These are phyloP conservation scores for Trametes coccinea DNA, from an alignment of 768 basidiomycete species.

Conservation along the genomic window DNA sequence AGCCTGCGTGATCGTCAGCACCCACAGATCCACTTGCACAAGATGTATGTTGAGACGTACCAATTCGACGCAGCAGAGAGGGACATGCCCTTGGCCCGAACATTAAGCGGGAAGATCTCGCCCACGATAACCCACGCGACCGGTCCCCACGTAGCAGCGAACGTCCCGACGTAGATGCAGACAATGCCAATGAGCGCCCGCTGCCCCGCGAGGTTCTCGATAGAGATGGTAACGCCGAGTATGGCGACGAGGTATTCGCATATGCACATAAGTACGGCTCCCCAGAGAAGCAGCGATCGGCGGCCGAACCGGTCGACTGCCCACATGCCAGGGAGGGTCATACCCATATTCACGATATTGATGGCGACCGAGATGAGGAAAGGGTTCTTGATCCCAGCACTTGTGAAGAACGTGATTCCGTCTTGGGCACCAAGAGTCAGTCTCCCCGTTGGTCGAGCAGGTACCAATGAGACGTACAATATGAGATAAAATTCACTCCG, in stretches of 20 bases:
- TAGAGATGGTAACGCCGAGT: constrained; percentile 48
- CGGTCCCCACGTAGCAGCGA: constrained; percentile 68
- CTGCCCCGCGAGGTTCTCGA: constrained; percentile 51
- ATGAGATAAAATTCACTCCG: constrained; percentile 71
- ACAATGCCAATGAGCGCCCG: constrained; percentile 58
- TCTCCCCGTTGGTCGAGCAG: neutral
- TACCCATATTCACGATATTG: constrained; percentile 71
- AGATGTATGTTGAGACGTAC: constrained; percentile 22
- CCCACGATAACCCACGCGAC: constrained; percentile 61
- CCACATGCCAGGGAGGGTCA: constrained; percentile 78
- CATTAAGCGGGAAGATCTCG: constrained; percentile 79
- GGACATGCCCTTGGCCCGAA: constrained; percentile 80
- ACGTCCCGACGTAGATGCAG: constrained; percentile 46
- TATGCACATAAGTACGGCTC: constrained; percentile 78
- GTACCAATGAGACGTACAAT: constrained; percentile 28
- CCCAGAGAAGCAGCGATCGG: constrained; percentile 72
- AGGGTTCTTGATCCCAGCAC: constrained; percentile 42
- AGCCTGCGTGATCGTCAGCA: constrained; percentile 3
- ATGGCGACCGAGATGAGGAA: constrained; percentile 64
- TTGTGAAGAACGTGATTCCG: constrained; percentile 11
- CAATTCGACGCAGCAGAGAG: constrained; percentile 71
- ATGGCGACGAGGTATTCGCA: constrained; percentile 83
- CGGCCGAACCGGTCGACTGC: constrained; percentile 82
- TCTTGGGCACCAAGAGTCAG: neutral
- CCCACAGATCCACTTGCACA: too few species aligned